A percentile compares a stretch with the other conserved stretches of the same genome.
Conservation (phyloP, 192 early-diverging fungal species). For the Oehlia diaphana region DNA sequence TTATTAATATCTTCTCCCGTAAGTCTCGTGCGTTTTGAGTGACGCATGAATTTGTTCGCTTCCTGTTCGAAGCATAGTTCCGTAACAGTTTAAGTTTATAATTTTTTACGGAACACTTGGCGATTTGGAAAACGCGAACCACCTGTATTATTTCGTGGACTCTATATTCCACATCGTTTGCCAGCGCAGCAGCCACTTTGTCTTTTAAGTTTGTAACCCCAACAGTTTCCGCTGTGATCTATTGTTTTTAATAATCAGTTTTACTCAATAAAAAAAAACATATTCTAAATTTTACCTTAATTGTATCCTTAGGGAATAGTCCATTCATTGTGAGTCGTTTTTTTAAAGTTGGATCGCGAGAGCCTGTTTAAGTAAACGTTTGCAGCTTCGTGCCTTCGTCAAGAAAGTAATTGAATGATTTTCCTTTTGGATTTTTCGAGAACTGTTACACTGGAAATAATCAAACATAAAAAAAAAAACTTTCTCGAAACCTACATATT, state of each 20-base stretch:
- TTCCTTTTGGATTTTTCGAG: not conserved
- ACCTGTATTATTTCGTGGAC: constrained; percentile 89
- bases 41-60: constrained; percentile 96
- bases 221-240: constrained; percentile 82
- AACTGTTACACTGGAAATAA: not conserved
- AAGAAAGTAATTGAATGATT: not conserved
- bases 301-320: constrained; percentile 58
- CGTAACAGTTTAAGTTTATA: constrained; percentile 9
- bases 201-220: constrained; percentile 85
- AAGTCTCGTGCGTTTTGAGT: constrained; percentile 82
- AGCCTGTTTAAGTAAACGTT: not conserved
- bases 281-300: constrained; percentile 42
- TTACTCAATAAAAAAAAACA: not conserved
- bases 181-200: constrained; percentile 77
- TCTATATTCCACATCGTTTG: constrained; percentile 94
- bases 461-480: too few species aligned
- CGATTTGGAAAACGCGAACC: constrained; percentile 14
- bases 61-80: constrained; percentile 55
- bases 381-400: not conserved
- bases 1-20: constrained; percentile 85
- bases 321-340: constrained; percentile 16
- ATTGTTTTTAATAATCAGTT: constrained; percentile 40
- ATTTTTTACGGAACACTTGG: not conserved
- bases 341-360: not conserved
- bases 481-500: not conserved